A percentile compares a stretch with the other conserved stretches of the same genome.
Conservation (phyloP, 78 protist species). For the Parvularia atlantis region DNA sequence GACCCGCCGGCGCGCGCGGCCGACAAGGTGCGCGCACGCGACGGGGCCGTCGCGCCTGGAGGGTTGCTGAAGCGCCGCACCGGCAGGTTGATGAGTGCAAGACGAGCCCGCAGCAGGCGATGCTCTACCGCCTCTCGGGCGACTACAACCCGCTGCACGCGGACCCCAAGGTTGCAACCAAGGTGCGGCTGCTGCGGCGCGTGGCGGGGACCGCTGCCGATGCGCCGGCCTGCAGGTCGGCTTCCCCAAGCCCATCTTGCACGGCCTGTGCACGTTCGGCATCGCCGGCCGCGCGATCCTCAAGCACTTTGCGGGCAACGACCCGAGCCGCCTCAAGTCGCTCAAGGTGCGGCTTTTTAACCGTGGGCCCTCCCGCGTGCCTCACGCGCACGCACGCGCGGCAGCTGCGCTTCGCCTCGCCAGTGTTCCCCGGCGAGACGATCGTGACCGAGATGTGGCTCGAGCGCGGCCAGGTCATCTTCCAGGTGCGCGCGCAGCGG, state of each 20-base stretch:
- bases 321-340: background rate
- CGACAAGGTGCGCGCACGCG: background rate
- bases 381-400: no score
- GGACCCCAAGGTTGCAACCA: conserved; percentile 11
- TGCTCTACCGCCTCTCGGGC: conserved; percentile 9
- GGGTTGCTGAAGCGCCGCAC: no score
- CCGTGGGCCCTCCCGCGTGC: no score
- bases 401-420: conserved; percentile 22
- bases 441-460: conserved; percentile 19
- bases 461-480: background rate
- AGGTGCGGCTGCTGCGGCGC: no score
- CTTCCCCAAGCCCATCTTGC: conserved; percentile 13
- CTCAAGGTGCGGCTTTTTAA: conserved; percentile 6
- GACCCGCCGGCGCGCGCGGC: background rate
- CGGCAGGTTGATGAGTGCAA: background rate
- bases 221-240: no score
- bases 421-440: conserved; percentile 39
- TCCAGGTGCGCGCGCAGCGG: conserved; percentile 4
- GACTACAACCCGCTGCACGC: conserved; percentile 23
- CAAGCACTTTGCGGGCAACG: conserved; percentile 2
- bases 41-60: no score
- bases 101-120: conserved; percentile 7
- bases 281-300: background rate
- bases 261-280: conserved; percentile 24
- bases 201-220: no score